Percentiles rank a stretch among this genome's conserved stretches.
Evolutionary conservation across 1,284 basidiomycete genomes (phyloP).

Genomic region (Leccinum pachyderme): DNA sequence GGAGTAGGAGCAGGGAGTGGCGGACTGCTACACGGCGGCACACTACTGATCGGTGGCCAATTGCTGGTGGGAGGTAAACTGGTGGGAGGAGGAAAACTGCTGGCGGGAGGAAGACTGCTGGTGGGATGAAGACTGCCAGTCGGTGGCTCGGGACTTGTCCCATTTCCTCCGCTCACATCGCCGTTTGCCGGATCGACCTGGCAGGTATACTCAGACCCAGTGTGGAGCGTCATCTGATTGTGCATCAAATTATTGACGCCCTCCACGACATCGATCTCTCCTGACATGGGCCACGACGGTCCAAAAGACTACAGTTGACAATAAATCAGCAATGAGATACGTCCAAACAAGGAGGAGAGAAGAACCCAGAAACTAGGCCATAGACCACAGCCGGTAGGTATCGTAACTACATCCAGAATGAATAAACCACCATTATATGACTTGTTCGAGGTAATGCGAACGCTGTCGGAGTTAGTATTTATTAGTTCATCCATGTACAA

Average conservation of each 20-base stretch:
- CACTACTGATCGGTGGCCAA: not conserved
- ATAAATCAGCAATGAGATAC: not conserved
- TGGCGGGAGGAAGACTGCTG: not conserved
- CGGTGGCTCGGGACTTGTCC: not conserved
- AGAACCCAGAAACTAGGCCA: conserved; percentile 69
- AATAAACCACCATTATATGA: conserved; percentile 68
- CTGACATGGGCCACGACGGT: conserved; percentile 65
- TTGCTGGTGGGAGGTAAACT: not conserved
- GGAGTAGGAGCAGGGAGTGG: not conserved
- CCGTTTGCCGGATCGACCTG: conserved; percentile 1
- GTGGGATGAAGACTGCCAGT: not conserved
- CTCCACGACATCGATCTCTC: conserved; percentile 74
- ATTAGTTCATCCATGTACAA: conserved; percentile 18
- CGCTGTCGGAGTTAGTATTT: conserved; percentile 36
- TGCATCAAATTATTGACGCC: conserved; percentile 53
- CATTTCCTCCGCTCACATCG: not conserved
- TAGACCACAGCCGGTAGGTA: conserved; percentile 76
- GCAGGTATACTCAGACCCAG: conserved; percentile 27
- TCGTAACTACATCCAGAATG: conserved; percentile 68
- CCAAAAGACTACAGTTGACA: conserved; percentile 40
- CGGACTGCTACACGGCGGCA: not conserved
- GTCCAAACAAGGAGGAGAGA: not conserved
- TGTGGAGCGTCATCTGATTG: conserved; percentile 75
- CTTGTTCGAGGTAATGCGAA: conserved; percentile 69
- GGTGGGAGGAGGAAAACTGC: not conserved